Percentiles rank a stretch among this genome's conserved stretches.
These are phyloP conservation scores for Clathrus columnatus DNA, from an alignment of 768 basidiomycete species.

Conservation along the genomic window DNA sequence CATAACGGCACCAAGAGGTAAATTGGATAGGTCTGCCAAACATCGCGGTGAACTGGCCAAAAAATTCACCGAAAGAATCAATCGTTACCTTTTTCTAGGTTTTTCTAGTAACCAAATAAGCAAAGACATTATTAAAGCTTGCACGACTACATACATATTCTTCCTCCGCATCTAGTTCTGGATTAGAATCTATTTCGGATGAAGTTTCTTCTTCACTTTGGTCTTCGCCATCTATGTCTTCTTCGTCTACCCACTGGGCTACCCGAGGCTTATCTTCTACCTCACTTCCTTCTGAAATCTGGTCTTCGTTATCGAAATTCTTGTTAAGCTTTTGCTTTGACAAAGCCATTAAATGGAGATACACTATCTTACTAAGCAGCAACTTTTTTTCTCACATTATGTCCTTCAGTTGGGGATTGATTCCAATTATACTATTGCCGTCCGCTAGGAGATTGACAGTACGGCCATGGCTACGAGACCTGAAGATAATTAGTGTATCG, in stretches of 20 bases:
- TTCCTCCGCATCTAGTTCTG: constrained; percentile 13
- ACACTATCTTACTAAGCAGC: no score
- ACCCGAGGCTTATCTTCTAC: constrained; percentile 48
- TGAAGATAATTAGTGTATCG: no score
- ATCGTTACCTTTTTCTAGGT: constrained; percentile 4
- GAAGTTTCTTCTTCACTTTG: constrained; percentile 9
- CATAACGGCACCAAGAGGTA: constrained; percentile 58
- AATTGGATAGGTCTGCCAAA: constrained; percentile 42
- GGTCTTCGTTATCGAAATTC: constrained; percentile 11
- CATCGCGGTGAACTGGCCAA: neutral
- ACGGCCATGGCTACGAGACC: no score
- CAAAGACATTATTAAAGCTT: neutral
- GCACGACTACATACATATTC: constrained; percentile 10
- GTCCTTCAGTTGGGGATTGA: no score
- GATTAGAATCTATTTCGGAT: neutral
- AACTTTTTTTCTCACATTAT: no score
- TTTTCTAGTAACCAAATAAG: neutral
- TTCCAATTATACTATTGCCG: no score
- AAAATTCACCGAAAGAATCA: neutral
- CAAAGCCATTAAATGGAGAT: constrained; percentile 19
- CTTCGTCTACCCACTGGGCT: constrained; percentile 53
- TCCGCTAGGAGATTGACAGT: no score
- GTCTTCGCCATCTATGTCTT: constrained; percentile 15
- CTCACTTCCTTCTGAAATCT: constrained; percentile 12
- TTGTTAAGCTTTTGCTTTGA: constrained; percentile 4